A percentile compares a stretch with the other conserved stretches of the same genome.
Conservation (phyloP, 306 rosid species). For the Luffa aegyptiaca region DNA sequence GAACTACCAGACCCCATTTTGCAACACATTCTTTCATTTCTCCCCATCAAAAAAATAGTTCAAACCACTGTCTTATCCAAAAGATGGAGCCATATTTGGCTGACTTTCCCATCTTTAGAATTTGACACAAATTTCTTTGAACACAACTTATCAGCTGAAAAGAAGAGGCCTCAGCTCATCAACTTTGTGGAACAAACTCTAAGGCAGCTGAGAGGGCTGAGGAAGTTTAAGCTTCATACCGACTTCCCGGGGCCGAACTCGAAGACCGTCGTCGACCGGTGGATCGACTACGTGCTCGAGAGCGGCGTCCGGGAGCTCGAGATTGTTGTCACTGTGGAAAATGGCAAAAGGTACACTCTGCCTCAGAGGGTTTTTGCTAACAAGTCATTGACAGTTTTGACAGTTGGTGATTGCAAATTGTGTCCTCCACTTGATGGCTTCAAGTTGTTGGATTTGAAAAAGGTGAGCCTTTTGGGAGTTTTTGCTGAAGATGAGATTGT, state of each 20-base stretch:
- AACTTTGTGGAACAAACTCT: constrained; percentile 8
- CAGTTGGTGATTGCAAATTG: constrained; percentile 1
- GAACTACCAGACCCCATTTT: constrained; percentile 17
- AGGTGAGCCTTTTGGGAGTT: neutral
- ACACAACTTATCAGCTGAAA: neutral
- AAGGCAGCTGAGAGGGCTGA: constrained; percentile 10
- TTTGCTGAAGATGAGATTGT: neutral
- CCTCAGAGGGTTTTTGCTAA: constrained; percentile 6
- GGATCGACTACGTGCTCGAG: constrained; percentile 19
- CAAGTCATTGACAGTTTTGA: constrained; percentile 16
- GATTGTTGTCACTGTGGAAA: constrained; percentile 10
- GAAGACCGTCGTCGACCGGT: constrained; percentile 9
- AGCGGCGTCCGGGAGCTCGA: constrained; percentile 14
- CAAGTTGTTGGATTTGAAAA: neutral
- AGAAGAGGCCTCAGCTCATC: neutral
- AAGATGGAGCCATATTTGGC: constrained; percentile 18
- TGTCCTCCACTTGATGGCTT: neutral
- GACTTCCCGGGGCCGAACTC: neutral
- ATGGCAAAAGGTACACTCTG: constrained; percentile 1
- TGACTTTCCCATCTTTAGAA: constrained; percentile 17
- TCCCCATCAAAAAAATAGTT: constrained; percentile 20
- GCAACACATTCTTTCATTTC: constrained; percentile 19
- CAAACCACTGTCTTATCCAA: constrained; percentile 26
- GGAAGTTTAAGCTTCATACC: constrained; percentile 7
- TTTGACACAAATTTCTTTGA: neutral